Evolutionary conservation across 2,329 filamentous ascomycete species (phyloP).

Genomic region (Hortaea werneckii): DNA sequence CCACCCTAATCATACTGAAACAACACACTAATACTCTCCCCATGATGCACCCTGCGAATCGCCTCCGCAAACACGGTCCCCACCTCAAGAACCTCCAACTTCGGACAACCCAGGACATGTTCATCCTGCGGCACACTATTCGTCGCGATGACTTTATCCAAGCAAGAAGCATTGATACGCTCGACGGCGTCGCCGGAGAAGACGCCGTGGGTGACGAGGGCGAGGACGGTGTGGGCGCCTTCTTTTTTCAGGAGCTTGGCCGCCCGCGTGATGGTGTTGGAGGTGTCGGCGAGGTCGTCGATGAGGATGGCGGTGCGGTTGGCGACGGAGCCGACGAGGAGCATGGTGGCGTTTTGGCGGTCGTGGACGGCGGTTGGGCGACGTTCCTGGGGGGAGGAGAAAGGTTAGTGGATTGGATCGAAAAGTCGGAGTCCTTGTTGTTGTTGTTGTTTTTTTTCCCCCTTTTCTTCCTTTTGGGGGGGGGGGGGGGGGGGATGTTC

Average conservation of each 20-base stretch:
- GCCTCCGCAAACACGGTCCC: slow-evolving; percentile 85
- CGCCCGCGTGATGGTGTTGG: slow-evolving; percentile 91
- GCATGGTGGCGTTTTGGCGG: slow-evolving; percentile 74
- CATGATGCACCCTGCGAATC: slow-evolving; percentile 91
- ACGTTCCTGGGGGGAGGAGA: slow-evolving; percentile 54
- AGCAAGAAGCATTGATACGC: slow-evolving; percentile 80
- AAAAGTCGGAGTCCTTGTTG: no score
- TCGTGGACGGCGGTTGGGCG: slow-evolving; percentile 80
- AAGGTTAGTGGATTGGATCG: no score
- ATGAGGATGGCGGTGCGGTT: slow-evolving; percentile 79
- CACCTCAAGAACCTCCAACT: slow-evolving; percentile 85
- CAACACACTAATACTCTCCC: slow-evolving; percentile 91
- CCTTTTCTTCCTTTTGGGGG: no score
- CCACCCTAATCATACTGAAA: slow-evolving; percentile 64
- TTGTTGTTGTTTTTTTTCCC: no score
- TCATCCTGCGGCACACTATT: slow-evolving; percentile 88
- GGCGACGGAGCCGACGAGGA: slow-evolving; percentile 80
- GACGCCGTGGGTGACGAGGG: slow-evolving; percentile 87
- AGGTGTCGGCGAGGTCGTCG: slow-evolving; percentile 90
- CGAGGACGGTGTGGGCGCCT: slow-evolving; percentile 78
- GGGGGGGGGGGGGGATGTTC: no score
- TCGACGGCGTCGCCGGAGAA: slow-evolving; percentile 91
- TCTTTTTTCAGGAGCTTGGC: slow-evolving; percentile 96
- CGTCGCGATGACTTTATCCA: slow-evolving; percentile 80
- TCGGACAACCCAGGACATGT: slow-evolving; percentile 59